Conservation (phyloP, 2,329 filamentous ascomycete genomes). For the Calonectria pseudoreteaudii region DNA sequence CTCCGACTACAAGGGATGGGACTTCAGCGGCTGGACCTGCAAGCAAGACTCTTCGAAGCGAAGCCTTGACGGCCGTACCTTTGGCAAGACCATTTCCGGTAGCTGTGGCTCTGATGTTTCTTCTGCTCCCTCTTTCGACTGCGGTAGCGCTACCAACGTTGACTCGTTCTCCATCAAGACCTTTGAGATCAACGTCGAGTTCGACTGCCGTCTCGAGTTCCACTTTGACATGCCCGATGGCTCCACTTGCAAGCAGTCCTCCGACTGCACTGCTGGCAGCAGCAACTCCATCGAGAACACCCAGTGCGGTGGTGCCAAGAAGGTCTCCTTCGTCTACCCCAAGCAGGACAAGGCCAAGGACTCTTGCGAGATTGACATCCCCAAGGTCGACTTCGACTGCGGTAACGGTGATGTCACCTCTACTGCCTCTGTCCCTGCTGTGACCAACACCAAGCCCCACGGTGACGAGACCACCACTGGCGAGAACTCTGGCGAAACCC, state of each 20-base stretch:
- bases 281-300: slow-evolving; percentile 81
- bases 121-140: slow-evolving; percentile 69
- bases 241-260: slow-evolving; percentile 82
- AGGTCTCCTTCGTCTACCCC: slow-evolving; percentile 78
- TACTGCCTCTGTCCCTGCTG: slow-evolving; percentile 32
- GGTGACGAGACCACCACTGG: slow-evolving; percentile 31
- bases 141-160: slow-evolving; percentile 37
- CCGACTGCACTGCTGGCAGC: slow-evolving; percentile 74
- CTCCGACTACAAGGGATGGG: slow-evolving; percentile 76
- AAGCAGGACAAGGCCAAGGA: slow-evolving; percentile 67
- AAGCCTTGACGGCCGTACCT: slow-evolving; percentile 65
- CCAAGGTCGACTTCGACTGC: slow-evolving; percentile 82
- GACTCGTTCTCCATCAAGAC: slow-evolving; percentile 80
- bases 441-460: slow-evolving; percentile 7
- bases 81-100: slow-evolving; percentile 72
- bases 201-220: slow-evolving; percentile 85
- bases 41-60: slow-evolving; percentile 68
- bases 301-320: slow-evolving; percentile 92
- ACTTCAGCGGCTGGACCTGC: slow-evolving; percentile 80
- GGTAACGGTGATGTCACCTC: slow-evolving; percentile 44
- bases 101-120: slow-evolving; percentile 58
- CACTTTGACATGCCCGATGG: slow-evolving; percentile 89
- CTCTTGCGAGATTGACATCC: slow-evolving; percentile 78
- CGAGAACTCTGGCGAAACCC: slow-evolving; percentile 26
- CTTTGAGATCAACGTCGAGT: slow-evolving; percentile 79